A percentile compares a stretch with the other conserved stretches of the same genome.
Conservation (phyloP, 2,329 filamentous ascomycete species). For the Leptographium wingfieldii region DNA sequence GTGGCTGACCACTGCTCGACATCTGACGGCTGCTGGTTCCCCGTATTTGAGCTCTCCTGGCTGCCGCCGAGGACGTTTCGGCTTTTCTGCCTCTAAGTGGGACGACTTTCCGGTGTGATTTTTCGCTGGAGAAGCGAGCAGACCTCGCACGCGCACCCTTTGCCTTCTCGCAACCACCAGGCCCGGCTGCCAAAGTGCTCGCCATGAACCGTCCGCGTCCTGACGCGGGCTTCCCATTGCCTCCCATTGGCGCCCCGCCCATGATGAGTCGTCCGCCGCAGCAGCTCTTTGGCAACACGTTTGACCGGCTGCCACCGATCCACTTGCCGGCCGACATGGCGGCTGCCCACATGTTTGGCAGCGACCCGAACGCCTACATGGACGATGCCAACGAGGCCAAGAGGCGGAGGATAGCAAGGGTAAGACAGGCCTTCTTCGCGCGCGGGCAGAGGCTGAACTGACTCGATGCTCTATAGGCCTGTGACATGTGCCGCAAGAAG, state of each 20-base stretch:
- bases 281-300: slow-evolving; percentile 56
- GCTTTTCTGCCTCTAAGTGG: background rate
- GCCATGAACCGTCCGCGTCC: slow-evolving; percentile 41
- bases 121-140: background rate
- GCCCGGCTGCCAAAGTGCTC: background rate
- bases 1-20: background rate
- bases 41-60: background rate
- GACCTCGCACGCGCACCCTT: background rate
- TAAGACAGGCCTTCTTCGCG: slow-evolving; percentile 30
- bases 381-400: slow-evolving; percentile 72
- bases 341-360: slow-evolving; percentile 41
- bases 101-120: background rate
- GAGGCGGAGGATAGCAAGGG: slow-evolving; percentile 75
- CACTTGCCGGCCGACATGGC: slow-evolving; percentile 44
- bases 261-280: slow-evolving; percentile 57
- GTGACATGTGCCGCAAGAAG: slow-evolving; percentile 93
- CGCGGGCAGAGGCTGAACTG: background rate
- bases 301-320: slow-evolving; percentile 44
- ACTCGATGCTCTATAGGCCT: slow-evolving; percentile 44
- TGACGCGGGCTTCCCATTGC: slow-evolving; percentile 41
- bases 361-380: slow-evolving; percentile 39
- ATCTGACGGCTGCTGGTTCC: background rate
- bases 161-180: background rate
- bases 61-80: background rate
- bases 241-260: slow-evolving; percentile 38